Evolutionary conservation across 805 yeast genomes (phyloP), one percentile per base, ranked within the genome.

Genomic region (Aciculoconidium aculeatum): DNA sequence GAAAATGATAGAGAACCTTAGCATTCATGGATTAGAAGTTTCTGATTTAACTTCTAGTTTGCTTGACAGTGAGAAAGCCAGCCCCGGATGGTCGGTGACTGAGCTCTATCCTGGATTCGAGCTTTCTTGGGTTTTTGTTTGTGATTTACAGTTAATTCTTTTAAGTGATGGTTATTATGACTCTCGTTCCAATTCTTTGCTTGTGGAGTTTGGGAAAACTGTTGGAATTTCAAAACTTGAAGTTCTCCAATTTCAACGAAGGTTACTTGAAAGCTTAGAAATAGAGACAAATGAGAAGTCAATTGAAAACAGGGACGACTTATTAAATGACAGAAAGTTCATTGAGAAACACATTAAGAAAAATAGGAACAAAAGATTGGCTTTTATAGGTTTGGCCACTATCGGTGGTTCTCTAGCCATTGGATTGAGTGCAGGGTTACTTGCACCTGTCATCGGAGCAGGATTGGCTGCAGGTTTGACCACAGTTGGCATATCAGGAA

Each of bases 381-480:
- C 86, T 30, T 87, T 84, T 47, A 83, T 92, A 38, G 99, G 97
- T 1, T 60, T 92, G 27, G 99, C 99, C 0, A 92, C 97, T 6
- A 69, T 88, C 10, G 97, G 97, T 16, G 99, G 99, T 2, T 88
- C 95, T 1, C 62, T 92, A 13, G 95, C 92, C 2, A 73, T 92
- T 35, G 99, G 99, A 2, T 63, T 92, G 11, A 85, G 96, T 36
- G 97, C 95, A 6, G 99, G 99, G 5, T 57, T 92, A 24, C 61
- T 92, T 25, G 98, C 98, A 0, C 99, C 99, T 0, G 95, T 94
- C 3, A 94, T 92, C 47, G 97, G 97, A 28, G 97, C 97, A 2
- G 99, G 99, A 47, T 50, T 92, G 16, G 98, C 97, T 2, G 97
- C 97, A 3, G 99, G 97, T 10, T 65, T 92, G 22, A 80, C 96